A percentile compares a stretch with the other conserved stretches of the same genome.
phyloP scores from a whole-genome alignment of 2,329 filamentous ascomycete genomes.

The Stenocarpella maydis region DNA sequence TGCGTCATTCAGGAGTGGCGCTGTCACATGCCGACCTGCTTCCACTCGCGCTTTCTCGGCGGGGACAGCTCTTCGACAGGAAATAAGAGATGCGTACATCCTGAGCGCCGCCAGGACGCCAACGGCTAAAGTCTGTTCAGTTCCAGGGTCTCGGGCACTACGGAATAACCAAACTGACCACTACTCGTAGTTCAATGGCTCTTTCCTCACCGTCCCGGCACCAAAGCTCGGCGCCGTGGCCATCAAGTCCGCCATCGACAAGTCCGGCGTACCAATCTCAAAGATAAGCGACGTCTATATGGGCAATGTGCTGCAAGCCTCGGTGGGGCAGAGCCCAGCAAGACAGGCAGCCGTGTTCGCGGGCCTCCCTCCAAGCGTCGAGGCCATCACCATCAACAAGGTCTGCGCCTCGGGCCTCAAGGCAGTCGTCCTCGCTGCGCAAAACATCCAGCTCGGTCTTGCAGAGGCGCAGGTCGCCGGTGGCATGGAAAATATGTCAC shows the following conservation, averaged over 20 bases:
- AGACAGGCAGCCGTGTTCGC: constrained; percentile 91
- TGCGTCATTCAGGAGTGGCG: constrained; percentile 39
- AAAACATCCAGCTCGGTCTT: constrained; percentile 92
- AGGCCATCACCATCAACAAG: constrained; percentile 96
- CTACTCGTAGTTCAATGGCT: constrained; percentile 83
- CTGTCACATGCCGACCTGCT: constrained; percentile 34
- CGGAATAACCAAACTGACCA: background rate
- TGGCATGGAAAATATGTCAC: constrained; percentile 98
- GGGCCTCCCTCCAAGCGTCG: constrained; percentile 80
- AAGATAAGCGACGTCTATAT: constrained; percentile 95
- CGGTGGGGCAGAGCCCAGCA: constrained; percentile 88
- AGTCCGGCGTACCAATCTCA: constrained; percentile 81
- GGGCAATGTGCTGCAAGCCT: constrained; percentile 90
- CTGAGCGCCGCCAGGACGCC: constrained; percentile 89
- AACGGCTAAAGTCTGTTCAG: constrained; percentile 75
- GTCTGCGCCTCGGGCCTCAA: constrained; percentile 97
- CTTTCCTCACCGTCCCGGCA: constrained; percentile 82
- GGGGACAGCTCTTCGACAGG: constrained; percentile 57
- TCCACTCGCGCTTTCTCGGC: constrained; percentile 56
- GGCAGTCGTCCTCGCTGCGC: constrained; percentile 86
- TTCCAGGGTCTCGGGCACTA: background rate
- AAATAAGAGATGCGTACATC: constrained; percentile 93
- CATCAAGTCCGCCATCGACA: constrained; percentile 89
- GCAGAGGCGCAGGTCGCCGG: constrained; percentile 90
- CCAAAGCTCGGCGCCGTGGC: constrained; percentile 89